Conservation (phyloP, 2,329 filamentous ascomycete species). For the Aspergillus intermedius region DNA sequence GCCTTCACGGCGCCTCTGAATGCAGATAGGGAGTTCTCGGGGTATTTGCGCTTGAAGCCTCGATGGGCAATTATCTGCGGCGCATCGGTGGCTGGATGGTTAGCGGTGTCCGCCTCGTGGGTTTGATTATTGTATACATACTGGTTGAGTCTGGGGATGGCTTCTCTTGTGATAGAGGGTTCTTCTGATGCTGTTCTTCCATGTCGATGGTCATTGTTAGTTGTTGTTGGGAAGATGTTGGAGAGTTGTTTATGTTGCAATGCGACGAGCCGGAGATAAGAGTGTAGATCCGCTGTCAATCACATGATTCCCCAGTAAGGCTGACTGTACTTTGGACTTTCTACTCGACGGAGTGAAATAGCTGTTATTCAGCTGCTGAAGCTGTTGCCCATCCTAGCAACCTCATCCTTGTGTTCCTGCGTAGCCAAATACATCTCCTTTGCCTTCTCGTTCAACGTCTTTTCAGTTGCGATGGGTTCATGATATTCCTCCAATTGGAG, state of each 20-base stretch:
- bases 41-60: constrained; percentile 60
- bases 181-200: background rate
- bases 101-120: background rate
- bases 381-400: no score
- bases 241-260: background rate
- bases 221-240: background rate
- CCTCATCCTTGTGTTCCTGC: no score
- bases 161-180: background rate
- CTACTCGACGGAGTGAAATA: no score
- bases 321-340: no score
- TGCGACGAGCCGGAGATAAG: no score
- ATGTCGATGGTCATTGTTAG: background rate
- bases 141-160: background rate
- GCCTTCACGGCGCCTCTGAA: constrained; percentile 67
- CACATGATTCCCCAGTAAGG: no score
- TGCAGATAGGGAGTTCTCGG: constrained; percentile 80
- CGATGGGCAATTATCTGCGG: constrained; percentile 37
- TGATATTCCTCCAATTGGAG: no score
- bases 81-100: background rate
- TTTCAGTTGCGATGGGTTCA: no score
- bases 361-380: no score
- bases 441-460: no score
- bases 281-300: no score
- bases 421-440: no score
- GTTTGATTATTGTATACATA: background rate